phyloP scores from a whole-genome alignment of 768 basidiomycete genomes.

The Suillus subluteus region DNA sequence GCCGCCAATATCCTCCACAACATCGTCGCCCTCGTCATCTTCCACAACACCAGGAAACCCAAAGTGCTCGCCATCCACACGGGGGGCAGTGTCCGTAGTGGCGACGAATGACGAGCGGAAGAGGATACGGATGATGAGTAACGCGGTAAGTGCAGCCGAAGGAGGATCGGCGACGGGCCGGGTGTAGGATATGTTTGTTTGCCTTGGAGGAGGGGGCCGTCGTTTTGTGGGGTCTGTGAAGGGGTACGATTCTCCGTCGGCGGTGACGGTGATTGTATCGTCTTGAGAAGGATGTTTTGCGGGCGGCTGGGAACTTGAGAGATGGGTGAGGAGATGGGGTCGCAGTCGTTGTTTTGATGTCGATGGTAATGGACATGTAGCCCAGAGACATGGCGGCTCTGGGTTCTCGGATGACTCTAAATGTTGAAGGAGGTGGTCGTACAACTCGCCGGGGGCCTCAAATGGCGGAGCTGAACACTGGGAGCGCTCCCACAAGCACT shows the following conservation, averaged over 20 bases:
- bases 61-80: constrained; percentile 83
- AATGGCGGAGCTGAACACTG: constrained; percentile 55
- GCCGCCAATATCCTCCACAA: constrained; percentile 33
- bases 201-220: constrained; percentile 71
- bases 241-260: constrained; percentile 57
- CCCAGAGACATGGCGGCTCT: constrained; percentile 70
- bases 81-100: constrained; percentile 58
- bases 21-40: constrained; percentile 67
- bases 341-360: constrained; percentile 57
- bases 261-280: constrained; percentile 71
- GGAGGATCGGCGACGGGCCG: constrained; percentile 66
- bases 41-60: constrained; percentile 87
- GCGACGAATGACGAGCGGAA: constrained; percentile 81
- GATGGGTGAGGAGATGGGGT: constrained; percentile 76
- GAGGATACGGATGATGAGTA: constrained; percentile 82
- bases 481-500: constrained; percentile 76
- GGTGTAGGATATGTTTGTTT: constrained; percentile 59
- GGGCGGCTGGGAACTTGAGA: constrained; percentile 60
- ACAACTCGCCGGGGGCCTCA: constrained; percentile 63
- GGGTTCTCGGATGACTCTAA: constrained; percentile 46
- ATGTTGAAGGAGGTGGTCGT: constrained; percentile 70
- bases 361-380: constrained; percentile 55
- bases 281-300: constrained; percentile 71
- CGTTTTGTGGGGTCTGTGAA: constrained; percentile 65
- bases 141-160: constrained; percentile 74